A percentile compares a stretch with the other conserved stretches of the same genome.
Evolutionary conservation across 768 basidiomycete genomes (phyloP).

Genomic region (Leccinum broughii): DNA sequence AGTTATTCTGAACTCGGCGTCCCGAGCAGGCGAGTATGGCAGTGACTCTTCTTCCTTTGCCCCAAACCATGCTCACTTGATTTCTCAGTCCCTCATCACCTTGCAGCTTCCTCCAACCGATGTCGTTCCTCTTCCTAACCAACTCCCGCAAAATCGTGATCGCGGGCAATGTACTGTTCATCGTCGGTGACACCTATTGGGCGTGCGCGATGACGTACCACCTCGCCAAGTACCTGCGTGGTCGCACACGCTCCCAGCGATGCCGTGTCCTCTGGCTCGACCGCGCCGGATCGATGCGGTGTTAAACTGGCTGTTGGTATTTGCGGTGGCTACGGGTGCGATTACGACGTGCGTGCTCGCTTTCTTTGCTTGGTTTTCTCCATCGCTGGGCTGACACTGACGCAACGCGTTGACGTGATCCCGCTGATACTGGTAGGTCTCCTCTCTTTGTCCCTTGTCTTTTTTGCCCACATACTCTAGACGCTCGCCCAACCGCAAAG

Average conservation of each 20-base stretch:
- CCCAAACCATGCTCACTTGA: neutral
- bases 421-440: conserved; percentile 25
- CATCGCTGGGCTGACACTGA: neutral
- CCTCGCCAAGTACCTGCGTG: conserved; percentile 17
- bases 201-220: conserved; percentile 24
- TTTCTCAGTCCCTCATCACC: neutral
- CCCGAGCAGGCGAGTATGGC: conserved; percentile 21
- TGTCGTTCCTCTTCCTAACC: conserved; percentile 12
- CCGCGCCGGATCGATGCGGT: conserved; percentile 22
- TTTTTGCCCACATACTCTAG: conserved; percentile 4
- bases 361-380: neutral
- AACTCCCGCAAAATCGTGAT: conserved; percentile 10
- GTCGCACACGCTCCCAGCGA: neutral
- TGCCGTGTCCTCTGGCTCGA: neutral
- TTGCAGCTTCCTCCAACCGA: conserved; percentile 3
- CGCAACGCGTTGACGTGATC: conserved; percentile 18
- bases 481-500: conserved; percentile 20
- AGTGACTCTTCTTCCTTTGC: neutral
- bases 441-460: neutral
- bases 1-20: neutral
- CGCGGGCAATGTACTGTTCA: conserved; percentile 26
- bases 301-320: conserved; percentile 25
- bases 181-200: conserved; percentile 24
- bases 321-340: conserved; percentile 29
- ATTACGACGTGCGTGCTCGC: conserved; percentile 22